Conservation (phyloP, 2,329 filamentous ascomycete genomes). For the Arthrobotrys conoides region DNA sequence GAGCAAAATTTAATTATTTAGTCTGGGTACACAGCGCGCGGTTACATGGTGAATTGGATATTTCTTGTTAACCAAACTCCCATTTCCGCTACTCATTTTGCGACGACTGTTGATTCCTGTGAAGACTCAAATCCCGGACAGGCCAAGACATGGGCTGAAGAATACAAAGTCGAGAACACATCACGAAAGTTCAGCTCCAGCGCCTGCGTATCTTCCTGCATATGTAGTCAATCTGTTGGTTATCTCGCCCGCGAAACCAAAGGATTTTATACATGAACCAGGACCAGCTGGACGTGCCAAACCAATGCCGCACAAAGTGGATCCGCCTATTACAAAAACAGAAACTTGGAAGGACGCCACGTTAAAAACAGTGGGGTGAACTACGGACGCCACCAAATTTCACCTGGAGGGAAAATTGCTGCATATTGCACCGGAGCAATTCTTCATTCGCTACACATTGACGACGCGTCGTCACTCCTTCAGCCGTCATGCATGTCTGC, state of each 20-base stretch:
- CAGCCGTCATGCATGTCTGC: background rate
- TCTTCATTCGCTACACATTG: background rate
- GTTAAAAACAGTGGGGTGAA: background rate
- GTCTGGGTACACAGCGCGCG: background rate
- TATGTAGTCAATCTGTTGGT: background rate
- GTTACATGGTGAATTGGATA: too few species aligned
- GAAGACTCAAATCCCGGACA: too few species aligned
- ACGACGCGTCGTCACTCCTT: background rate
- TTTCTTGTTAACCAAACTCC: too few species aligned
- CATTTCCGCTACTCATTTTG: too few species aligned
- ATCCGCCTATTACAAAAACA: background rate
- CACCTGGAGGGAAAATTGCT: background rate
- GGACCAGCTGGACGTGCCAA: background rate
- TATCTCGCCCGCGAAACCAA: background rate
- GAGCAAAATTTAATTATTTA: background rate
- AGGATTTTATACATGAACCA: background rate
- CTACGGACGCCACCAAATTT: constrained; percentile 3
- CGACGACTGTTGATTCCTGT: too few species aligned
- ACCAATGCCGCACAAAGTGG: background rate
- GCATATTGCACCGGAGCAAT: background rate
- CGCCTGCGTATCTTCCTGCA: background rate
- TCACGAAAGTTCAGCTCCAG: background rate
- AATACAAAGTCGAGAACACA: too few species aligned
- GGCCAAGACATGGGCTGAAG: too few species aligned
- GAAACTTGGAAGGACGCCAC: background rate